Percentiles rank a stretch among this genome's conserved stretches.
Evolutionary conservation across 2,329 filamentous ascomycete species (phyloP).

Genomic region (Alternaria infectoria): DNA sequence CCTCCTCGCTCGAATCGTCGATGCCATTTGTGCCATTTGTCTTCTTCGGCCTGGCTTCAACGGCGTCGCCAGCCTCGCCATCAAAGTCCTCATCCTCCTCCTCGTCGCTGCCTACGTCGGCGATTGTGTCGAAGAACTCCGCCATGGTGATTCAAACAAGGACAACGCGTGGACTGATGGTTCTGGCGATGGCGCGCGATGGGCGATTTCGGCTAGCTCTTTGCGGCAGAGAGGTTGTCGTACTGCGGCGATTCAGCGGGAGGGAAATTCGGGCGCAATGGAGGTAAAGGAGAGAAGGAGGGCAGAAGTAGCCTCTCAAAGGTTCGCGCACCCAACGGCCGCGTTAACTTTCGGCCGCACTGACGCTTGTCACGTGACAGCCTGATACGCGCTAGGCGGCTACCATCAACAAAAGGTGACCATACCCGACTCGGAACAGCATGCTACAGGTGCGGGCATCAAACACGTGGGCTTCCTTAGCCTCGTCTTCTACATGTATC

Average conservation of each 20-base stretch:
- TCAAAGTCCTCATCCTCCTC: conserved; percentile 50
- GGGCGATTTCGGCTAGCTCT: conserved; percentile 14
- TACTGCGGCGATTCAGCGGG: conserved; percentile 22
- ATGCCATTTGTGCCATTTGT: conserved; percentile 39
- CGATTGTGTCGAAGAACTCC: conserved; percentile 81
- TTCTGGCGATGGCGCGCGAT: conserved; percentile 11
- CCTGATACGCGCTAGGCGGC: conserved; percentile 9
- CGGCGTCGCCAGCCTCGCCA: conserved; percentile 27
- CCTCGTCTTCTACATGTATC: background rate
- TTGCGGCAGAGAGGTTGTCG: conserved; percentile 11
- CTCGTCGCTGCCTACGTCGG: conserved; percentile 73
- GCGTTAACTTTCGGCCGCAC: conserved; percentile 27
- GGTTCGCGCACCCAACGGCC: conserved; percentile 23
- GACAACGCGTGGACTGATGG: conserved; percentile 30
- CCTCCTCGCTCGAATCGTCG: conserved; percentile 49
- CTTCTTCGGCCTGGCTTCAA: conserved; percentile 29
- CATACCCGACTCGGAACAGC: conserved; percentile 1
- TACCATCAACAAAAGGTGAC: conserved; percentile 1
- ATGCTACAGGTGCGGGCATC: background rate
- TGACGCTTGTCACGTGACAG: conserved; percentile 19
- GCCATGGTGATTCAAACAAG: conserved; percentile 41
- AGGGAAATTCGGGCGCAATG: conserved; percentile 15
- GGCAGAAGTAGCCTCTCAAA: conserved; percentile 22
- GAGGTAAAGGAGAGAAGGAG: conserved; percentile 26
- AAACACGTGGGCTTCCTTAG: background rate